A percentile compares a stretch with the other conserved stretches of the same genome.
These are phyloP conservation scores for Phaffomyces opuntiae DNA, from an alignment of 805 yeast species.

Conservation along the genomic window DNA sequence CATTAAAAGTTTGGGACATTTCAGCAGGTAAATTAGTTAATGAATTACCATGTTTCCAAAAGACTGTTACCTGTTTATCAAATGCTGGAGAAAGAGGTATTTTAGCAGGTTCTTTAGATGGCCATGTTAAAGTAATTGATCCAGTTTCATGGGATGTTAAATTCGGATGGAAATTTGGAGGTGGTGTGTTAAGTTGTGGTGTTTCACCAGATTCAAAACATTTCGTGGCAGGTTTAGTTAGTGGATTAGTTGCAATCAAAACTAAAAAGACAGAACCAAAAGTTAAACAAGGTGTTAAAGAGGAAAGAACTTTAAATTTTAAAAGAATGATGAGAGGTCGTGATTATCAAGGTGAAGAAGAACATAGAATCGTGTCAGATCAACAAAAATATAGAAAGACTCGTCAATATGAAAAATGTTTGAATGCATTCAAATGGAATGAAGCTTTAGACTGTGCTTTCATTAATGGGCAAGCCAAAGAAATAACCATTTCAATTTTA, in stretches of 20 bases:
- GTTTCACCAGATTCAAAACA: slow-evolving; percentile 84
- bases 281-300: slow-evolving; percentile 42
- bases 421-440: slow-evolving; percentile 85
- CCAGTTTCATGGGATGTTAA: slow-evolving; percentile 76
- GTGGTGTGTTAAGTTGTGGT: slow-evolving; percentile 85
- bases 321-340: slow-evolving; percentile 84
- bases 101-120: slow-evolving; percentile 91
- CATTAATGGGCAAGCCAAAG: slow-evolving; percentile 69
- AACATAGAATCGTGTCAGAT: slow-evolving; percentile 62
- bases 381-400: slow-evolving; percentile 55
- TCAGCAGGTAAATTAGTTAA: slow-evolving; percentile 64
- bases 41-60: slow-evolving; percentile 81
- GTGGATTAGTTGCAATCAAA: slow-evolving; percentile 83
- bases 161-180: slow-evolving; percentile 96
- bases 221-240: slow-evolving; percentile 84
- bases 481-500: slow-evolving; percentile 73
- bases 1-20: slow-evolving; percentile 87
- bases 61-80: slow-evolving; percentile 83
- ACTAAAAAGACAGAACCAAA: slow-evolving; percentile 70
- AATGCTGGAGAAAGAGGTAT: slow-evolving; percentile 64
- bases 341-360: slow-evolving; percentile 86
- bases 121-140: slow-evolving; percentile 94
- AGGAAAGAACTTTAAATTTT: slow-evolving; percentile 53
- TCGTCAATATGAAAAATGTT: slow-evolving; percentile 73
- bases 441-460: slow-evolving; percentile 91